A percentile compares a stretch with the other conserved stretches of the same genome.
These are phyloP conservation scores for Bjerkandera adusta DNA, from an alignment of 1,284 basidiomycete species.

Conservation along the genomic window DNA sequence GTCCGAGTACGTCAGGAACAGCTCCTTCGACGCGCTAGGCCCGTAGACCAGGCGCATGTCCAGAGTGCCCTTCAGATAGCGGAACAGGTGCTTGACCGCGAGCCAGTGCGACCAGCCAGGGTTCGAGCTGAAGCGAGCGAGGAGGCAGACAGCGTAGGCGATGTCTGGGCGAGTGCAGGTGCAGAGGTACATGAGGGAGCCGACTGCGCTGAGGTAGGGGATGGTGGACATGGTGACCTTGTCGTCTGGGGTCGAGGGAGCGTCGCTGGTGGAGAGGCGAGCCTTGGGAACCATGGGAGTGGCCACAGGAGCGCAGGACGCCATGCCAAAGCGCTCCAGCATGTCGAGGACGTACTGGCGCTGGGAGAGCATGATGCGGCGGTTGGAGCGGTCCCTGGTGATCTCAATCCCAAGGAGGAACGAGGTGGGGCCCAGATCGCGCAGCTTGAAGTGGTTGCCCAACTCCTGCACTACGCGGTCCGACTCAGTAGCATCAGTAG, in stretches of 20 bases:
- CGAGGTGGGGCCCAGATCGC: constrained; percentile 29
- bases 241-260: constrained; percentile 6
- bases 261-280: constrained; percentile 13
- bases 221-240: constrained; percentile 1
- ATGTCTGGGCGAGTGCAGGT: constrained; percentile 17
- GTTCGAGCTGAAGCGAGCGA: constrained; percentile 10
- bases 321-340: constrained; percentile 25
- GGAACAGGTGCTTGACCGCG: constrained; percentile 26
- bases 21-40: constrained; percentile 14
- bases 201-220: constrained; percentile 13
- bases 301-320: constrained; percentile 17
- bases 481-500: constrained; percentile 8
- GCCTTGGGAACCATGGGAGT: constrained; percentile 21
- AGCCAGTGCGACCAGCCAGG: constrained; percentile 19
- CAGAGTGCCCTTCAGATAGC: constrained; percentile 26
- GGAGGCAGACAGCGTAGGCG: constrained; percentile 8
- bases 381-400: constrained; percentile 21
- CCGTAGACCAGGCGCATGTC: constrained; percentile 8
- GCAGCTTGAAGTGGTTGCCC: constrained; percentile 28
- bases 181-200: constrained; percentile 14
- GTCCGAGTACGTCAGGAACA: constrained; percentile 12
- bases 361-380: constrained; percentile 30
- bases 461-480: constrained; percentile 8
- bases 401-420: constrained; percentile 36
- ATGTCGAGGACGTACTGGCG: constrained; percentile 28